Evolutionary conservation across 495 filamentous ascomycete genomes (phyloP).

Genomic region (Sabuloglossum arenarium): DNA sequence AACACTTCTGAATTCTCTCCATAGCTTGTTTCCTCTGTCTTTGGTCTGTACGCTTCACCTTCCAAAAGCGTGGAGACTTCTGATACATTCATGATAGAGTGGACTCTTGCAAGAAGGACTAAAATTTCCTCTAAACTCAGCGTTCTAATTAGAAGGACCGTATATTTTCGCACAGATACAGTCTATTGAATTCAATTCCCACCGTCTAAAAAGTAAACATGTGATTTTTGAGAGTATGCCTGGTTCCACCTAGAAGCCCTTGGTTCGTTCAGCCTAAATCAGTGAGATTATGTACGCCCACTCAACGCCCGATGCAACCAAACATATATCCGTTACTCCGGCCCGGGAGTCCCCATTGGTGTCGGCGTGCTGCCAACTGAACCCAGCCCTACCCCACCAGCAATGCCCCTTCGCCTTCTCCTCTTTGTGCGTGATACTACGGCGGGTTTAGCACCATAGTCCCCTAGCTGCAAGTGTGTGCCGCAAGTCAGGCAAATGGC

Average conservation of each 20-base stretch:
- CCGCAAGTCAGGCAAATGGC: conserved; percentile 80
- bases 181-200: not conserved
- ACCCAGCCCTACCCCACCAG: conserved; percentile 20
- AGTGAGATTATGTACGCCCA: not conserved
- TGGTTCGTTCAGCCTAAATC: not conserved
- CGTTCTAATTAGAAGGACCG: not conserved
- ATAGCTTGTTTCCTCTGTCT: not conserved
- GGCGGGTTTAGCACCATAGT: conserved; percentile 53
- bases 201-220: not conserved
- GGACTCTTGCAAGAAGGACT: not conserved
- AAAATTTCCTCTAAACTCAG: not conserved
- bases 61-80: not conserved
- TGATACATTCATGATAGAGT: not conserved
- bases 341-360: not conserved
- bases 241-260: too few relatives aligned
- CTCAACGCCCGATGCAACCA: not conserved
- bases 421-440: conserved; percentile 55
- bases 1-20: not conserved
- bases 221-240: too few relatives aligned
- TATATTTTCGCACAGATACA: not conserved
- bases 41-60: not conserved
- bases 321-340: not conserved
- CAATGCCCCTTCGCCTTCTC: conserved; percentile 34
- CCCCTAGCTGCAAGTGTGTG: conserved; percentile 53
- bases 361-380: not conserved